Conservation (phyloP, 768 basidiomycete genomes). For the Hydnomerulius pinastri region DNA sequence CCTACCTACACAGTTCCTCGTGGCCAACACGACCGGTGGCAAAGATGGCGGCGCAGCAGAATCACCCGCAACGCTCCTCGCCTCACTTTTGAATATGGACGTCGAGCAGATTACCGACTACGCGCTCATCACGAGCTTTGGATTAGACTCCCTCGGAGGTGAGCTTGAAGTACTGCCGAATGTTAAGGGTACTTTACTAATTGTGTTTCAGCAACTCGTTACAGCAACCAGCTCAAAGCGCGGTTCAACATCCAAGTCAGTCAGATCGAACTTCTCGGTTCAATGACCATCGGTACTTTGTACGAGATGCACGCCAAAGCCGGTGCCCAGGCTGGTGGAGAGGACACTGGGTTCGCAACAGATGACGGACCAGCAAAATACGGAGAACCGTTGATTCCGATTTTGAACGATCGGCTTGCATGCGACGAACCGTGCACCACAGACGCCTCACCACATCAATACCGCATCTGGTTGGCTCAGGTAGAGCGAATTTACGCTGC, state of each 20-base stretch:
- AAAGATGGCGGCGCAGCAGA: constrained; percentile 10
- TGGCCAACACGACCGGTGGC: constrained; percentile 5
- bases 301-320: too few relatives aligned
- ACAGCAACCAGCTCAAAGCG: constrained; percentile 16
- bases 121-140: constrained; percentile 18
- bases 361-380: constrained; percentile 18
- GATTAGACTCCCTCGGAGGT: too few relatives aligned
- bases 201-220: constrained; percentile 12
- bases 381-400: constrained; percentile 14
- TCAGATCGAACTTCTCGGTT: too few relatives aligned
- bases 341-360: constrained; percentile 2
- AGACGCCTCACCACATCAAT: too few relatives aligned
- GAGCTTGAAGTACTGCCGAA: too few relatives aligned
- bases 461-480: too few relatives aligned
- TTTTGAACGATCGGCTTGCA: constrained; percentile 16
- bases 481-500: too few relatives aligned
- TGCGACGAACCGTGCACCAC: constrained; percentile 21
- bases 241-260: constrained; percentile 19
- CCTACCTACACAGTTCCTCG: constrained; percentile 11
- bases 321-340: too few relatives aligned
- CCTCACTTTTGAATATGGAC: constrained; percentile 11
- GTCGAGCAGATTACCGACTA: constrained; percentile 16
- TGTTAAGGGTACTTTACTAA: too few relatives aligned
- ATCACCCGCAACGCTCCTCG: constrained; percentile 13
- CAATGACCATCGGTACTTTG: too few relatives aligned